These are phyloP conservation scores for Balansia obtecta DNA, from an alignment of 2,329 filamentous ascomycete genomes.

Conservation along the genomic window DNA sequence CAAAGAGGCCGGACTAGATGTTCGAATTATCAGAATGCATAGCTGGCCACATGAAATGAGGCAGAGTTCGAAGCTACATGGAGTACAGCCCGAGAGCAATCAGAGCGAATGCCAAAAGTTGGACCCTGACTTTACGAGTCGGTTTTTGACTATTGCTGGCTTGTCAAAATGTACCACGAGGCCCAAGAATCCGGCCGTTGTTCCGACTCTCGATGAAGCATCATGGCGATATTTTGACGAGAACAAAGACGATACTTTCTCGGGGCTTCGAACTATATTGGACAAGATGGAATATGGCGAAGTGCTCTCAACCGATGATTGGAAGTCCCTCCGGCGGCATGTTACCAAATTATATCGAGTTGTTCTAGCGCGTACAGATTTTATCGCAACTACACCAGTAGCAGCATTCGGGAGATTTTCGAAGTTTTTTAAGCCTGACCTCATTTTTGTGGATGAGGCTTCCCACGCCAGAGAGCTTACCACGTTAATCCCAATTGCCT, in stretches of 20 bases:
- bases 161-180: slow-evolving; percentile 11
- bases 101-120: not conserved
- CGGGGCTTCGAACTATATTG: slow-evolving; percentile 25
- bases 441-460: slow-evolving; percentile 72
- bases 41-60: slow-evolving; percentile 26
- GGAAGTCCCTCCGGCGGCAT: slow-evolving; percentile 17
- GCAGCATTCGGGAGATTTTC: slow-evolving; percentile 26
- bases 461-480: slow-evolving; percentile 34
- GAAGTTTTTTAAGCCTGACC: slow-evolving; percentile 59
- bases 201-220: slow-evolving; percentile 29
- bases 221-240: slow-evolving; percentile 28
- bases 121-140: slow-evolving; percentile 21
- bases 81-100: not conserved
- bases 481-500: slow-evolving; percentile 30
- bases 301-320: slow-evolving; percentile 13
- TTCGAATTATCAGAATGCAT: slow-evolving; percentile 26
- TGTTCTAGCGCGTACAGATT: slow-evolving; percentile 26
- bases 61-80: slow-evolving; percentile 18
- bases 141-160: slow-evolving; percentile 19
- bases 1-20: slow-evolving; percentile 20
- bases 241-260: slow-evolving; percentile 19
- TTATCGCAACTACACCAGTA: slow-evolving; percentile 34
- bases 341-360: slow-evolving; percentile 25
- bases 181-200: slow-evolving; percentile 12
- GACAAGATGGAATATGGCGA: slow-evolving; percentile 16